These are phyloP conservation scores for Yarrowia sp. DNA, from an alignment of 805 yeast genomes.

Conservation along the genomic window DNA sequence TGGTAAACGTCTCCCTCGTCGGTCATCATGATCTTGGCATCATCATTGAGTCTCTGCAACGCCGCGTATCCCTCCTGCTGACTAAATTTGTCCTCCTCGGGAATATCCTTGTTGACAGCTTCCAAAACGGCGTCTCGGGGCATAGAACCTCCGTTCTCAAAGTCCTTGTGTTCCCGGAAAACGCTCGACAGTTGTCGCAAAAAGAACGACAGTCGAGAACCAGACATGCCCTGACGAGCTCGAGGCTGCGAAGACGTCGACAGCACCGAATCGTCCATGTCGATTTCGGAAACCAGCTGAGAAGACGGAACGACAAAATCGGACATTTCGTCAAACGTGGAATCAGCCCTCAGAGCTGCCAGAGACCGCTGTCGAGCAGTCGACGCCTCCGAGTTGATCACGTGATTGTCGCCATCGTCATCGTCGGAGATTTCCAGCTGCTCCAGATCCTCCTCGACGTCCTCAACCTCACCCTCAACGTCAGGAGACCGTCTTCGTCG, in stretches of 20 bases:
- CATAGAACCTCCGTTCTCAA: conserved; percentile 57
- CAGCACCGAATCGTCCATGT: conserved; percentile 9
- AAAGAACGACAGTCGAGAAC: conserved; percentile 59
- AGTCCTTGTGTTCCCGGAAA: conserved; percentile 58
- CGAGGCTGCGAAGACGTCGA: conserved; percentile 1
- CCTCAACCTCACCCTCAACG: conserved; percentile 55
- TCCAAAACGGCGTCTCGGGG: conserved; percentile 52
- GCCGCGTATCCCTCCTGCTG: conserved; percentile 53
- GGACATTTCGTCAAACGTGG: conserved; percentile 29
- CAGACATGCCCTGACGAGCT: conserved; percentile 44
- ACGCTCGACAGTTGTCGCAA: conserved; percentile 55
- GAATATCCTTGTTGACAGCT: conserved; percentile 55
- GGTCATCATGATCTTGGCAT: conserved; percentile 51
- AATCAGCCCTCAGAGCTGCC: conserved; percentile 36
- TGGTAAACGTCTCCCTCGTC: conserved; percentile 48
- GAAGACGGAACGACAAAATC: conserved; percentile 20
- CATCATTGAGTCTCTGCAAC: conserved; percentile 49
- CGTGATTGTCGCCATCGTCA: conserved; percentile 48
- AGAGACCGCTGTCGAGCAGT: conserved; percentile 45
- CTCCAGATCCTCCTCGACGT: conserved; percentile 50
- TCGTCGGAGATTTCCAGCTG: conserved; percentile 46
- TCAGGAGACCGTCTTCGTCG: conserved; percentile 52
- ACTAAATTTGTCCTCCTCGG: conserved; percentile 52
- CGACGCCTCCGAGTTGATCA: conserved; percentile 47
- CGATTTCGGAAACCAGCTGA: conserved; percentile 13